phyloP scores from a whole-genome alignment of 169 alveolate species.

The Eimeria necatrix region DNA sequence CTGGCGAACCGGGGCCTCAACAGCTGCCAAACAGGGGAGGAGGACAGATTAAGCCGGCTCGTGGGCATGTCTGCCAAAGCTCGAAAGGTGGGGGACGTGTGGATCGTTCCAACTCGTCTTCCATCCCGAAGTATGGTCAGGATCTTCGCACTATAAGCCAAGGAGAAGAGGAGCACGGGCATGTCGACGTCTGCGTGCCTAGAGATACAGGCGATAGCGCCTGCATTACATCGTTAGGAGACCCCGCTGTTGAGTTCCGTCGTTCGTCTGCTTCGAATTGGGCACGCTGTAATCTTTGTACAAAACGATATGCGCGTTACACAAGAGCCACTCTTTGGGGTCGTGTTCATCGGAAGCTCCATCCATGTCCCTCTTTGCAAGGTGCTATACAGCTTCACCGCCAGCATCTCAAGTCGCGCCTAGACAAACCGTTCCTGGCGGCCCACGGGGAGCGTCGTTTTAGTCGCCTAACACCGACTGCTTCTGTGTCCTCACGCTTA shows the following conservation, averaged over 20 bases:
- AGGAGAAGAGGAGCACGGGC: neutral
- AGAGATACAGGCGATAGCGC: neutral
- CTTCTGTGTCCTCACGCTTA: neutral
- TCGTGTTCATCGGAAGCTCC: constrained; percentile 39
- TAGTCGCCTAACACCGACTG: neutral
- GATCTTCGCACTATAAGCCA: neutral
- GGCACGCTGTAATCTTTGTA: neutral
- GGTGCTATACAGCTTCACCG: constrained; percentile 61
- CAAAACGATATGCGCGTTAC: neutral
- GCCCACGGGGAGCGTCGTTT: neutral
- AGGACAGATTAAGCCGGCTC: neutral
- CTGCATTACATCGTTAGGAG: neutral
- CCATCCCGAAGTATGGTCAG: neutral
- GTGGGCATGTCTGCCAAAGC: neutral
- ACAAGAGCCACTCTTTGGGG: constrained; percentile 47
- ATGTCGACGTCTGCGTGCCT: neutral
- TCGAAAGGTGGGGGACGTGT: neutral
- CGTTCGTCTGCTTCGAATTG: neutral
- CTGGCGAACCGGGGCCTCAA: neutral
- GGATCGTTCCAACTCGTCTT: neutral
- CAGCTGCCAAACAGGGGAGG: neutral
- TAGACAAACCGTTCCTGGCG: constrained; percentile 9
- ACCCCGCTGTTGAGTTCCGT: neutral
- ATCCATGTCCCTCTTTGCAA: constrained; percentile 55
- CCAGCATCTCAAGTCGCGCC: constrained; percentile 7